Conservation (phyloP, 2,329 filamentous ascomycete species). For the Grosmannia serpens region DNA sequence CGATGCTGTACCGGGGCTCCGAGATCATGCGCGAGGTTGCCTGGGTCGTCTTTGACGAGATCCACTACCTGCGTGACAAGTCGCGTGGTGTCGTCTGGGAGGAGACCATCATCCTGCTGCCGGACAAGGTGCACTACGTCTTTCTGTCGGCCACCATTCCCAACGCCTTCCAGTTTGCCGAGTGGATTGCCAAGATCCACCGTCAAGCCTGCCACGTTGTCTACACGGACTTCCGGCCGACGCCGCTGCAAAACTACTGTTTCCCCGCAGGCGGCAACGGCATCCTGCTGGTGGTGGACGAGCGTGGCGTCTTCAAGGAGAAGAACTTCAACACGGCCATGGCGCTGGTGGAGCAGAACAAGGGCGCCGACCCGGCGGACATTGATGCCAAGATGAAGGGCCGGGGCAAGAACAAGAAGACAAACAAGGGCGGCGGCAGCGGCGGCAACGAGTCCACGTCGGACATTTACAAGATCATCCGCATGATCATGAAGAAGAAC, state of each 20-base stretch:
- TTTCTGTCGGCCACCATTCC: constrained; percentile 97
- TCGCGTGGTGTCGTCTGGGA: constrained; percentile 95
- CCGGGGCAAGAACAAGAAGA: constrained; percentile 83
- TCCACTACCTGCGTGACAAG: constrained; percentile 96
- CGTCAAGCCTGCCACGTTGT: constrained; percentile 97
- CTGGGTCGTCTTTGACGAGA: constrained; percentile 98
- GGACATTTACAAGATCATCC: constrained; percentile 95
- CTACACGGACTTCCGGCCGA: constrained; percentile 96
- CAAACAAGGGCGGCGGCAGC: constrained; percentile 73
- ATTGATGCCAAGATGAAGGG: constrained; percentile 70
- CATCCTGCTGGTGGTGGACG: constrained; percentile 88
- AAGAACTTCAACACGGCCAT: constrained; percentile 97
- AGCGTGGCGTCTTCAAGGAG: constrained; percentile 92
- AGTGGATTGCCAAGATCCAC: constrained; percentile 98
- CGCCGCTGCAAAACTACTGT: constrained; percentile 94
- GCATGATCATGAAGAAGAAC: constrained; percentile 96
- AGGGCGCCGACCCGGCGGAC: constrained; percentile 73
- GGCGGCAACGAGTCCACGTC: constrained; percentile 52
- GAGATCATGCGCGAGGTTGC: constrained; percentile 99
- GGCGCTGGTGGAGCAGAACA: constrained; percentile 76
- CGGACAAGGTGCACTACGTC: constrained; percentile 97
- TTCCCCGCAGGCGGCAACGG: constrained; percentile 88
- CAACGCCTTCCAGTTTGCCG: constrained; percentile 97
- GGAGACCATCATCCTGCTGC: constrained; percentile 94
- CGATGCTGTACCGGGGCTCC: constrained; percentile 94